These are phyloP conservation scores for Ustilago hordei DNA, from an alignment of 1,284 basidiomycete genomes.

Conservation along the genomic window DNA sequence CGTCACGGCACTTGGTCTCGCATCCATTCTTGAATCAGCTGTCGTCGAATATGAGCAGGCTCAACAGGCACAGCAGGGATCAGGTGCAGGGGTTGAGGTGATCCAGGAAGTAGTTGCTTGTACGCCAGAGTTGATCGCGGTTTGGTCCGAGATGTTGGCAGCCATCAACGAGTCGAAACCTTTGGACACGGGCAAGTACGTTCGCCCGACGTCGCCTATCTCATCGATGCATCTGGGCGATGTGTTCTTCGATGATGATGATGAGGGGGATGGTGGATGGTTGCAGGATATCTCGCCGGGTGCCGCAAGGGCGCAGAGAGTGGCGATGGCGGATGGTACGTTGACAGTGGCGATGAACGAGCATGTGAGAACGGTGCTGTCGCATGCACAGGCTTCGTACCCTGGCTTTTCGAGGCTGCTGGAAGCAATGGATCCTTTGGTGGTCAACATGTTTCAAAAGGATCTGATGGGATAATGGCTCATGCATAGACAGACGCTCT, in stretches of 20 bases:
- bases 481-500: not conserved
- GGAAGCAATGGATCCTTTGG: slow-evolving; percentile 57
- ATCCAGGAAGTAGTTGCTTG: slow-evolving; percentile 24
- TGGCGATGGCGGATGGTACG: slow-evolving; percentile 52
- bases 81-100: not conserved
- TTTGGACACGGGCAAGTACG: slow-evolving; percentile 31
- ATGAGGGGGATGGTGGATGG: slow-evolving; percentile 46
- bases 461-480: slow-evolving; percentile 42
- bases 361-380: slow-evolving; percentile 49
- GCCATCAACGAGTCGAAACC: slow-evolving; percentile 53
- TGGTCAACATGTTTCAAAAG: slow-evolving; percentile 61
- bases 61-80: not conserved
- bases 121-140: slow-evolving; percentile 55
- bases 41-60: slow-evolving; percentile 26
- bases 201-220: slow-evolving; percentile 45
- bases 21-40: slow-evolving; percentile 43
- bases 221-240: slow-evolving; percentile 48
- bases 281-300: slow-evolving; percentile 62
- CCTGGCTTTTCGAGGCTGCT: slow-evolving; percentile 42
- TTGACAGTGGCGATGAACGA: slow-evolving; percentile 40
- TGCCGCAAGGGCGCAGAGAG: slow-evolving; percentile 48
- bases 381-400: slow-evolving; percentile 41
- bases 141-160: slow-evolving; percentile 64
- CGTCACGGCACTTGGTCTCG: slow-evolving; percentile 57
- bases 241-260: slow-evolving; percentile 42